These are phyloP conservation scores for Clarireedia hainanense DNA, from an alignment of 2,329 filamentous ascomycete genomes.

Conservation along the genomic window DNA sequence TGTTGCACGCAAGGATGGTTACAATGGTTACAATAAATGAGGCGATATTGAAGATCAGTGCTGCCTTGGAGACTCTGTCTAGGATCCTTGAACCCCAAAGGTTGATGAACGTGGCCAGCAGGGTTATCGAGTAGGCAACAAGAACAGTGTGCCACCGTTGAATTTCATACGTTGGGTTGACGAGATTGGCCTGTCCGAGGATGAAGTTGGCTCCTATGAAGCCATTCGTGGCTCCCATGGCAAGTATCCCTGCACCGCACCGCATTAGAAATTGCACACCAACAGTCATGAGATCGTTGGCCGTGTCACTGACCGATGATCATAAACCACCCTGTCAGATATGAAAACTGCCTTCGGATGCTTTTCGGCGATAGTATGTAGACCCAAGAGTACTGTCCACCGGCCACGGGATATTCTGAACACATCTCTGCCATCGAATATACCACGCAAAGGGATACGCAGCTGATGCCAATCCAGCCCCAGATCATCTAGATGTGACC, in stretches of 20 bases:
- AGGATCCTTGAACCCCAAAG: slow-evolving; percentile 42
- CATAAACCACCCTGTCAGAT: slow-evolving; percentile 42
- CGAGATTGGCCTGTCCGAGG: slow-evolving; percentile 45
- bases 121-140: slow-evolving; percentile 41
- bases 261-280: neutral
- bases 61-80: slow-evolving; percentile 41
- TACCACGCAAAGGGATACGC: slow-evolving; percentile 43
- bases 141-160: slow-evolving; percentile 49
- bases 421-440: slow-evolving; percentile 54
- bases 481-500: slow-evolving; percentile 40
- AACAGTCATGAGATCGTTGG: slow-evolving; percentile 3
- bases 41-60: slow-evolving; percentile 45
- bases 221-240: slow-evolving; percentile 47
- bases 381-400: slow-evolving; percentile 51
- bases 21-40: slow-evolving; percentile 45
- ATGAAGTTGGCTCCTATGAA: slow-evolving; percentile 48
- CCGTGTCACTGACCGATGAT: slow-evolving; percentile 31
- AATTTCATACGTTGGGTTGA: slow-evolving; percentile 42
- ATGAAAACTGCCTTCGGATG: slow-evolving; percentile 36
- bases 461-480: slow-evolving; percentile 45
- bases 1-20: slow-evolving; percentile 44
- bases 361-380: slow-evolving; percentile 44
- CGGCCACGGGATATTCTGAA: slow-evolving; percentile 46
- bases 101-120: slow-evolving; percentile 39
- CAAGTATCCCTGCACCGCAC: slow-evolving; percentile 26